Evolutionary conservation across 2,329 filamentous ascomycete species (phyloP).

Genomic region (Hymenoscyphus salicellus): DNA sequence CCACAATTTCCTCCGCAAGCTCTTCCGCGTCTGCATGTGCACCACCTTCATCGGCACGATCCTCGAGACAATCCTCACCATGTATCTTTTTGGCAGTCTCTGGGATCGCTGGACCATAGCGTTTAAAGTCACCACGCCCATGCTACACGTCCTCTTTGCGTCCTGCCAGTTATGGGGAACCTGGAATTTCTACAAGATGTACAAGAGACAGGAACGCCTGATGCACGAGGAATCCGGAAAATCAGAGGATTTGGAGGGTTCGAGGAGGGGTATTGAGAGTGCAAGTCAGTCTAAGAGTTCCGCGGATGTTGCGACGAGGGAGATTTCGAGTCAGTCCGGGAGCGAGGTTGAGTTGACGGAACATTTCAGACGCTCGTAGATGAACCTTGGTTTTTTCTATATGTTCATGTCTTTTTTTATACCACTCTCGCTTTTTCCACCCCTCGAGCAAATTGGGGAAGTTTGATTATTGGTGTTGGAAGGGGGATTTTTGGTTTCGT

Average conservation of each 20-base stretch:
- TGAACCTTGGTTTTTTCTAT: not conserved
- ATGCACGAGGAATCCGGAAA: slow-evolving; percentile 10
- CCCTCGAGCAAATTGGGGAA: too few species aligned
- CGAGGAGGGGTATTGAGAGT: not conserved
- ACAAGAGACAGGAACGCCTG: slow-evolving; percentile 28
- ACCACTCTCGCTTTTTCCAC: too few species aligned
- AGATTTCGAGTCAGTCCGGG: not conserved
- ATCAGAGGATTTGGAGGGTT: not conserved
- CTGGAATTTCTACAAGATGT: slow-evolving; percentile 43
- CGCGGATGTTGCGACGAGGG: not conserved
- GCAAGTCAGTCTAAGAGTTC: not conserved
- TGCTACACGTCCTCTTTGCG: slow-evolving; percentile 43
- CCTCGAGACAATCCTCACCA: slow-evolving; percentile 43
- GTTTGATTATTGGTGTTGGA: too few species aligned
- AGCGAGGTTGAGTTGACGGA: not conserved
- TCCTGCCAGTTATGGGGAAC: slow-evolving; percentile 44
- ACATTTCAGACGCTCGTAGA: not conserved
- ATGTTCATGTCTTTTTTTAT: too few species aligned
- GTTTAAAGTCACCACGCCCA: slow-evolving; percentile 44
- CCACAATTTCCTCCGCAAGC: slow-evolving; percentile 40
- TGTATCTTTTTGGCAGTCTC: slow-evolving; percentile 43
- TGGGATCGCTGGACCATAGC: slow-evolving; percentile 43
- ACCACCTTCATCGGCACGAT: slow-evolving; percentile 41
- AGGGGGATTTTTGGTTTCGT: too few species aligned
- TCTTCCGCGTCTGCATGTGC: slow-evolving; percentile 40